Evolutionary conservation across 2,329 filamentous ascomycete genomes (phyloP).

Genomic region (Pyricularia grisea): DNA sequence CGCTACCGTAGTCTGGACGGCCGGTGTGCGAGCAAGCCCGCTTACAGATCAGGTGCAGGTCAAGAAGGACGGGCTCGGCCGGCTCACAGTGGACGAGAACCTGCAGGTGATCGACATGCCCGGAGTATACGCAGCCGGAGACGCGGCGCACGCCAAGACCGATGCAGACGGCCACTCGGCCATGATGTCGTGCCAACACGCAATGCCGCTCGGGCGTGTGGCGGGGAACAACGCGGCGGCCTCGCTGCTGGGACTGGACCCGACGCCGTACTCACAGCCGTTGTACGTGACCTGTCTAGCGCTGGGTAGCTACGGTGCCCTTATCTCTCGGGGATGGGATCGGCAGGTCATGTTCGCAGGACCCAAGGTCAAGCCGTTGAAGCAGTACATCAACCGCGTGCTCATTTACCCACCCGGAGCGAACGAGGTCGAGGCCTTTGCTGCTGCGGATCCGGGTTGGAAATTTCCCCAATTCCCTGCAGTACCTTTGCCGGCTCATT

Average conservation of each 20-base stretch:
- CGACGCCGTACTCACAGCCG: conserved; percentile 19
- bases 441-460: not conserved
- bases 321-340: conserved; percentile 21
- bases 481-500: not conserved
- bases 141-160: conserved; percentile 18
- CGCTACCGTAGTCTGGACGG: conserved; percentile 26
- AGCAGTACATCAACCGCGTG: conserved; percentile 1
- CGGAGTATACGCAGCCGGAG: conserved; percentile 23
- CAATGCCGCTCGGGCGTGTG: conserved; percentile 22
- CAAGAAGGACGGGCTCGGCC: conserved; percentile 17
- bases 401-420: not conserved
- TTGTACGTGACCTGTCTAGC: conserved; percentile 24
- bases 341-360: not conserved
- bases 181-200: conserved; percentile 30
- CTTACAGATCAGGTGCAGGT: conserved; percentile 23
- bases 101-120: conserved; percentile 15
- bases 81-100: conserved; percentile 19
- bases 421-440: not conserved
- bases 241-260: conserved; percentile 18
- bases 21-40: conserved; percentile 20
- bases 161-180: conserved; percentile 18
- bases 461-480: not conserved
- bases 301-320: conserved; percentile 21
- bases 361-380: not conserved
- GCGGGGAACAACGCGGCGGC: conserved; percentile 29